Evolutionary conservation across 2,329 filamentous ascomycete species (phyloP).

Genomic region (Xylaria sp.): DNA sequence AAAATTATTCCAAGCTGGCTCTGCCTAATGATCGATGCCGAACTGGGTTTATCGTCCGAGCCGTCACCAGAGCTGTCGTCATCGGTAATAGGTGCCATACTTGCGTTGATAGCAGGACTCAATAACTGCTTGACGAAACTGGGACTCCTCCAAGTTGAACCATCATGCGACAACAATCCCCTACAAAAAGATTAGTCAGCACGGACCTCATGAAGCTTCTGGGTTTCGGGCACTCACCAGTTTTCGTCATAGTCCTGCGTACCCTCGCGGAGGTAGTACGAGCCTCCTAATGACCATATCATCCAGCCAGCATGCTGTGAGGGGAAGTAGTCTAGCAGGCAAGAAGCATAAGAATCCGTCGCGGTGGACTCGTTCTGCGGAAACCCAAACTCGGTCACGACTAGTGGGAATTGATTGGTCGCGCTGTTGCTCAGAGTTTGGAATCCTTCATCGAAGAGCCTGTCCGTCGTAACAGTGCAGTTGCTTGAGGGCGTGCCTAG

Average conservation of each 20-base stretch:
- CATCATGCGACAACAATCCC: slow-evolving; percentile 65
- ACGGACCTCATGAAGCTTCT: background rate
- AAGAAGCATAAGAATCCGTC: slow-evolving; percentile 61
- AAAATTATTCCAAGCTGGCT: slow-evolving; percentile 3
- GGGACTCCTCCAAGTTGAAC: slow-evolving; percentile 60
- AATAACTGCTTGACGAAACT: slow-evolving; percentile 53
- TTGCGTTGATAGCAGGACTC: slow-evolving; percentile 40
- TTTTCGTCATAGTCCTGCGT: slow-evolving; percentile 64
- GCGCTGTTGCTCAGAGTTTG: slow-evolving; percentile 56
- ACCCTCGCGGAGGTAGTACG: slow-evolving; percentile 66
- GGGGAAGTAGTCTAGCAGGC: slow-evolving; percentile 61
- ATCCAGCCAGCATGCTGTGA: slow-evolving; percentile 63
- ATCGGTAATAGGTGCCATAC: slow-evolving; percentile 35
- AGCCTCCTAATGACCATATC: slow-evolving; percentile 67
- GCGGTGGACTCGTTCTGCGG: slow-evolving; percentile 59
- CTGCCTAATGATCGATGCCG: slow-evolving; percentile 13
- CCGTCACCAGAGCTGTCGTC: slow-evolving; percentile 23
- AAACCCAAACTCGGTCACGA: slow-evolving; percentile 67
- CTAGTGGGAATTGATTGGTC: slow-evolving; percentile 57
- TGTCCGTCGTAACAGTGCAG: slow-evolving; percentile 58
- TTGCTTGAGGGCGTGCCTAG: slow-evolving; percentile 50
- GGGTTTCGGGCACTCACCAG: slow-evolving; percentile 51
- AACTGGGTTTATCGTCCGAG: slow-evolving; percentile 24
- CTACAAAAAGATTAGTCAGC: slow-evolving; percentile 30
- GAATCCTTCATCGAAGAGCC: slow-evolving; percentile 63